These are phyloP conservation scores for Trichophyton verrucosum DNA, from an alignment of 2,329 filamentous ascomycete species.

Conservation along the genomic window DNA sequence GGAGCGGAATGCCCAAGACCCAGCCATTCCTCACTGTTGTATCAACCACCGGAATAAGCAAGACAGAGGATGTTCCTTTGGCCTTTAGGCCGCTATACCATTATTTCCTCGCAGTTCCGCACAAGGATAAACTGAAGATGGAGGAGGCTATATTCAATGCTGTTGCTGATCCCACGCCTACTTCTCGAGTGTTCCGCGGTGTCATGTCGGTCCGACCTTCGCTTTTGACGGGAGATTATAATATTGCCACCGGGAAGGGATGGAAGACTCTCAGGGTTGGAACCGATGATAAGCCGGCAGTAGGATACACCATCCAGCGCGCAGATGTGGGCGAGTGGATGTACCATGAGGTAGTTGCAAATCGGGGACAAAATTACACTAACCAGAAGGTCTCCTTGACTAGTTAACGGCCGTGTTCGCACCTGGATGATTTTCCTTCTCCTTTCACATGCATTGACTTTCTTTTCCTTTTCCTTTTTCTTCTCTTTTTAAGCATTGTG, in stretches of 20 bases:
- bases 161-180: constrained; percentile 14
- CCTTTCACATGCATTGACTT: neutral
- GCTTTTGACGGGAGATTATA: constrained; percentile 17
- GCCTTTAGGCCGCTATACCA: constrained; percentile 15
- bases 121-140: constrained; percentile 17
- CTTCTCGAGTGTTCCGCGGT: constrained; percentile 13
- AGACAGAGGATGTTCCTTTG: constrained; percentile 12
- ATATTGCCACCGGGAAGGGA: constrained; percentile 12
- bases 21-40: constrained; percentile 16
- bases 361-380: constrained; percentile 13
- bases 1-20: neutral
- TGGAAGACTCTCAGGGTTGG: constrained; percentile 17
- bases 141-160: constrained; percentile 14
- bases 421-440: neutral
- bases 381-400: constrained; percentile 18
- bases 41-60: constrained; percentile 19
- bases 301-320: constrained; percentile 20
- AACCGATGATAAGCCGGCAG: constrained; percentile 18
- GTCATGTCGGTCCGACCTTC: constrained; percentile 19
- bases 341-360: constrained; percentile 18
- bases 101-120: constrained; percentile 18
- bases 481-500: neutral
- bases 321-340: constrained; percentile 23
- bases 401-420: neutral
- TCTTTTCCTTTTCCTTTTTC: neutral